Percentiles rank a stretch among this genome's conserved stretches.
phyloP scores from a whole-genome alignment of 495 filamentous ascomycete genomes.

The Aspergillus coremiiformis region DNA sequence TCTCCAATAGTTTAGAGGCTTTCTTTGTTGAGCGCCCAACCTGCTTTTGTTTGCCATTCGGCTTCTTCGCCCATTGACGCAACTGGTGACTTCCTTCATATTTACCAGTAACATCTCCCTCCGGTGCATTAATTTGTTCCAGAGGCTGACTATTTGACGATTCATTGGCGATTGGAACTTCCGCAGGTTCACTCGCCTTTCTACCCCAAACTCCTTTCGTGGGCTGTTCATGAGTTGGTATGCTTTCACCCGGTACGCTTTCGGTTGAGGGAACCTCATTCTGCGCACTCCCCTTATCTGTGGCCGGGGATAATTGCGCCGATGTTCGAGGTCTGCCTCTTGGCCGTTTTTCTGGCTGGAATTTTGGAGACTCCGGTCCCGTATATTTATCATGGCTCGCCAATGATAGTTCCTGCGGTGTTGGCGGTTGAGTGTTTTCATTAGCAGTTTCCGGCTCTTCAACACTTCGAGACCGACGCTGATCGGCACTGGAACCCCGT shows the following conservation, averaged over 20 bases:
- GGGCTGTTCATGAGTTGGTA: neutral
- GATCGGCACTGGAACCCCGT: slow-evolving; percentile 2
- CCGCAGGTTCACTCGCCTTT: neutral
- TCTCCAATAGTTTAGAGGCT: neutral
- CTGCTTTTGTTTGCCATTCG: slow-evolving; percentile 8
- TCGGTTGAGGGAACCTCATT: neutral
- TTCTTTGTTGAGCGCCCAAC: slow-evolving; percentile 13
- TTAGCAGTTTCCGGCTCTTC: neutral
- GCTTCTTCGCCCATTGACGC: neutral
- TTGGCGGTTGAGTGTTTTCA: slow-evolving; percentile 2
- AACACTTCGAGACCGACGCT: neutral
- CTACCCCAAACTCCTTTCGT: slow-evolving; percentile 6
- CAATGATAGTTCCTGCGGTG: neutral
- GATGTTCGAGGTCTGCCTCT: slow-evolving; percentile 12
- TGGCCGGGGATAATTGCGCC: slow-evolving; percentile 5
- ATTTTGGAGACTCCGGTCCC: neutral
- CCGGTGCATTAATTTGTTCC: slow-evolving; percentile 1
- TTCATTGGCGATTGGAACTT: neutral
- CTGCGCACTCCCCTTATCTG: slow-evolving; percentile 3
- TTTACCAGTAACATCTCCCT: neutral
- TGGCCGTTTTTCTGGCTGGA: slow-evolving; percentile 8
- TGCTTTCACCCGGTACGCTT: neutral
- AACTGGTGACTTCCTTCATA: neutral
- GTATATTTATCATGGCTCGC: neutral
- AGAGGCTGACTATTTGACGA: neutral